Evolutionary conservation across 768 basidiomycete species (phyloP), one percentile per base, ranked within the genome.

Genomic region (Plicaturopsis crispa): DNA sequence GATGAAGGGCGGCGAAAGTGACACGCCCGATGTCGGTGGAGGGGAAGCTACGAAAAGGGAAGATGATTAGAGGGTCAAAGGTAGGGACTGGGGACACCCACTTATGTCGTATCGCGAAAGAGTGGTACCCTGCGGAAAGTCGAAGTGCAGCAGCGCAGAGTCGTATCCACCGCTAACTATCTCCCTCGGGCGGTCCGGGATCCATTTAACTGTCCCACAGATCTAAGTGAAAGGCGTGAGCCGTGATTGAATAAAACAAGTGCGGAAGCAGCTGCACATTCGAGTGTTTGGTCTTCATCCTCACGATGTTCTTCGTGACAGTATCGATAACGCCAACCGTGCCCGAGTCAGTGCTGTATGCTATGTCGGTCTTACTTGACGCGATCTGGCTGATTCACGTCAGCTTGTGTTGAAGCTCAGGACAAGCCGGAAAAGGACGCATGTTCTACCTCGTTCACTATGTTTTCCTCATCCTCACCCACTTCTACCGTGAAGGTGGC

Each of bases 161-260:
- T 91, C 88, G 49, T 83, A 89, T 2, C 87, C 87, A 4, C 77
- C 85, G 43, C 81, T 86, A 17, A 91, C 67, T 10, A 87, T 50
- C 54, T 90, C 88, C 31, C 65, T 68, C 3, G 83, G 75, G 17
- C 84, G 67, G 51, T 72, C 72, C 5, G 84, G 80, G 42, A 90
- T 74, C 53, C 86, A 89, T 42, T 65, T 73, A 26, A 83, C 76
- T 13, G 71, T 69, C 8, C 74, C 78, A 33, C 82, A 85, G 10
- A 90, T 73, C 86, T 89, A 49, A 24, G 43, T n/a, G 31, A 36
- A 16, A 16, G 20, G 28, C 33, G 30, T 36, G 12, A 39, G 36
- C 36, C 41, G 34, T 38, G 24, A 6, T 28, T 14, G 32, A n/a
- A 24, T n/a, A 30, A 5, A 6, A 41, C 24, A 13, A 24, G 35